Conservation (phyloP, 148 eudicot genomes). For the Rhododendron henanense region DNA sequence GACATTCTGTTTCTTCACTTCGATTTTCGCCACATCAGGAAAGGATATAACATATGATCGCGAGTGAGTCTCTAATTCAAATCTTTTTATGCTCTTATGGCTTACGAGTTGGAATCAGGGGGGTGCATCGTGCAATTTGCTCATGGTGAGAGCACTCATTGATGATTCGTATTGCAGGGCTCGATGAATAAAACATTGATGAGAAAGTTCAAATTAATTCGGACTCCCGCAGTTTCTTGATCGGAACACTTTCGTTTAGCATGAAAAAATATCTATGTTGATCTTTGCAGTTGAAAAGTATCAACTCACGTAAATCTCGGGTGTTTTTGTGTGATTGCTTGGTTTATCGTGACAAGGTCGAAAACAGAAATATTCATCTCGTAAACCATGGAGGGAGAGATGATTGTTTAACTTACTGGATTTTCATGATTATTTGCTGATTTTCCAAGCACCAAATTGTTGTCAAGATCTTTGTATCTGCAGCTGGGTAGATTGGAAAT, state of each 20-base stretch:
- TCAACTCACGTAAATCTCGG: too few relatives aligned
- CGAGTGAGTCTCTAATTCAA: not conserved
- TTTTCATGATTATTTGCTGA: conserved; percentile 26
- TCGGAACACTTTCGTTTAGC: too few relatives aligned
- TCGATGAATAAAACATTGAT: too few relatives aligned
- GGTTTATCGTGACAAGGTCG: not conserved
- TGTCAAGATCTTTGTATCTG: conserved; percentile 45
- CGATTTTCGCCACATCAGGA: not conserved
- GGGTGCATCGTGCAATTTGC: too few relatives aligned
- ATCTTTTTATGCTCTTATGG: not conserved
- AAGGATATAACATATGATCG: not conserved
- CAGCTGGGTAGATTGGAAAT: conserved; percentile 55
- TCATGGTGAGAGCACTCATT: not conserved
- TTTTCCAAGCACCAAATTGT: conserved; percentile 31
- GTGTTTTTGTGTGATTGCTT: not conserved
- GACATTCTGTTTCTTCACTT: not conserved
- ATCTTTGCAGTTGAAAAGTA: not conserved
- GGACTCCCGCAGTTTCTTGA: too few relatives aligned
- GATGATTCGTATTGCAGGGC: too few relatives aligned
- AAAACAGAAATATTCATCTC: not conserved
- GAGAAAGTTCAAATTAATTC: not conserved
- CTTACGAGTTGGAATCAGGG: too few relatives aligned
- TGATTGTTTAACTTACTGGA: conserved; percentile 35
- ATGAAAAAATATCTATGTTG: not conserved
- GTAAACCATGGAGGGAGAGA: not conserved